Conservation (phyloP, 108 stramenopile species). For the Schizochytrium sp. region DNA sequence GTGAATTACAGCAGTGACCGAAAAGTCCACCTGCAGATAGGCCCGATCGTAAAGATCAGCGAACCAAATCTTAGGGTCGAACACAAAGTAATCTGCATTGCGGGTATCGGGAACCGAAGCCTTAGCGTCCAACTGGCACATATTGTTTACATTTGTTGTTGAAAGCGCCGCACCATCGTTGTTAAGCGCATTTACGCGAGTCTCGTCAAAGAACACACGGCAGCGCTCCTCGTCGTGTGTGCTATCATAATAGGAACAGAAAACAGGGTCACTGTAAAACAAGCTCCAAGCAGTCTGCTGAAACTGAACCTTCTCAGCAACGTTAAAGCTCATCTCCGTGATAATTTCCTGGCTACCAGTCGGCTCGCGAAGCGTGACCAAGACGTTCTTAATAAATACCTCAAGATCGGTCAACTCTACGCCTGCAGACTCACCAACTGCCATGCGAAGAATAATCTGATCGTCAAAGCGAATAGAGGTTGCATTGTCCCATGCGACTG, state of each 20-base stretch:
- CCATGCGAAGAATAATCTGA: constrained; percentile 3
- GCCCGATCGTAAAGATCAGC: constrained; percentile 2
- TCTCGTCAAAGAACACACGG: not conserved
- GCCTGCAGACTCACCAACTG: not conserved
- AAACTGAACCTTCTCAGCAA: constrained; percentile 10
- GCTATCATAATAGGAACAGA: not conserved
- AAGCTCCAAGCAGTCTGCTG: not conserved
- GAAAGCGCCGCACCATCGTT: not conserved
- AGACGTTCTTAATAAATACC: constrained; percentile 33
- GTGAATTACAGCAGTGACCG: not conserved
- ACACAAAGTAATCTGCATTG: constrained; percentile 9
- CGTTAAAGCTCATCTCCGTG: constrained; percentile 15
- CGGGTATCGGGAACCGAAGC: not conserved
- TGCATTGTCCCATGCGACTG: not conserved
- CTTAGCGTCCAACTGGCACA: not conserved
- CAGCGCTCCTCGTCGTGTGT: not conserved
- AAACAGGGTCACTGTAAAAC: constrained; percentile 11
- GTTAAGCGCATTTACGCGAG: not conserved
- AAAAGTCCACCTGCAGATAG: not conserved
- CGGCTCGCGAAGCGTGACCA: constrained; percentile 28
- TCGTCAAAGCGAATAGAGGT: constrained; percentile 13
- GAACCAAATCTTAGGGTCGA: constrained; percentile 35
- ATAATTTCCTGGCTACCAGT: not conserved
- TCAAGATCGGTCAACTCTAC: not conserved
- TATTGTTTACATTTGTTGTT: not conserved